phyloP scores from a whole-genome alignment of 306 rosid species.

The Vigna hirtella region DNA sequence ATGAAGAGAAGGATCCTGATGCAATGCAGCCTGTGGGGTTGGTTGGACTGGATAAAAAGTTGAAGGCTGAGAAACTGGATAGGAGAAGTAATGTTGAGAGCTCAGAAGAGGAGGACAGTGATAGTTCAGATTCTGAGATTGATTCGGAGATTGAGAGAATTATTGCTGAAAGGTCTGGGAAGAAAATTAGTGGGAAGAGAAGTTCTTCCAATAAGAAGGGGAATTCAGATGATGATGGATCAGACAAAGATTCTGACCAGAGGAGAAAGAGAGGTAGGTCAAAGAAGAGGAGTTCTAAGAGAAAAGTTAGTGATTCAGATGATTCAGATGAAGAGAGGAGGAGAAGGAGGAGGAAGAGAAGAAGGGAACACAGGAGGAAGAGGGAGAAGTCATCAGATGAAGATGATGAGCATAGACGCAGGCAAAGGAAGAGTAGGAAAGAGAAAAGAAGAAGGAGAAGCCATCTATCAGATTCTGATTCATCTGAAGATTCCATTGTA shows the following conservation, averaged over 20 bases:
- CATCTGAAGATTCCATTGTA: slow-evolving; percentile 63
- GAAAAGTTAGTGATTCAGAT: slow-evolving; percentile 69
- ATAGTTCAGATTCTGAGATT: slow-evolving; percentile 74
- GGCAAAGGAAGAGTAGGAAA: slow-evolving; percentile 54
- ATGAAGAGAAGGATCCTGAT: slow-evolving; percentile 69
- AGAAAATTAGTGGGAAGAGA: slow-evolving; percentile 55
- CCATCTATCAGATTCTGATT: slow-evolving; percentile 62
- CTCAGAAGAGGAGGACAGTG: slow-evolving; percentile 75
- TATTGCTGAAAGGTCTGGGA: slow-evolving; percentile 72
- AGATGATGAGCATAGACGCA: slow-evolving; percentile 42
- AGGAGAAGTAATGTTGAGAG: slow-evolving; percentile 57
- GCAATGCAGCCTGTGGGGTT: slow-evolving; percentile 60
- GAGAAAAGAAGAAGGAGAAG: slow-evolving; percentile 78
- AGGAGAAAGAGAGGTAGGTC: slow-evolving; percentile 85
- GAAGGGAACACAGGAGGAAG: slow-evolving; percentile 59
- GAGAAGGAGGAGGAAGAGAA: slow-evolving; percentile 59
- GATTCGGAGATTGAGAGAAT: slow-evolving; percentile 85
- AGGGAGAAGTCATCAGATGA: slow-evolving; percentile 50
- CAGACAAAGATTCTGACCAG: slow-evolving; percentile 58
- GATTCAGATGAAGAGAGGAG: slow-evolving; percentile 60
- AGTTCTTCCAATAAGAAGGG: slow-evolving; percentile 53
- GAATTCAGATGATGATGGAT: slow-evolving; percentile 57
- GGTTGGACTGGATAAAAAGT: slow-evolving; percentile 64
- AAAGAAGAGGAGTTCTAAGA: slow-evolving; percentile 72
- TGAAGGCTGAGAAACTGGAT: slow-evolving; percentile 58